Base-by-base conservation (phyloP, 1,284 basidiomycete species). In the Coriolopsis trogii region DNA sequence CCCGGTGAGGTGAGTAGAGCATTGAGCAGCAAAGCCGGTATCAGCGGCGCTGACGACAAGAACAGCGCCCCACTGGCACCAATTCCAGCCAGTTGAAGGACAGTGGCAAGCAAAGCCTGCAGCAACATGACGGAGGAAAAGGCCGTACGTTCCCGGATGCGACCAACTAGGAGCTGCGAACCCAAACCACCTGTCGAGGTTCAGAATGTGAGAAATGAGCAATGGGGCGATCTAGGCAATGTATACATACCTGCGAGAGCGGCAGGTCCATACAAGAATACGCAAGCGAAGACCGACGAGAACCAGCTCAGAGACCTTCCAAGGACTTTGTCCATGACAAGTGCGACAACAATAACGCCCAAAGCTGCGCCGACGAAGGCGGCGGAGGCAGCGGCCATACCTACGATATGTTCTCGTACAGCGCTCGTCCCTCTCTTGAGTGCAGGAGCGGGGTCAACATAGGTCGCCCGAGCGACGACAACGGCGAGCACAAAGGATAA, bases 301-400 rank as follows among this genome's bases (percentile, higher is more conserved):
- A 91, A 95, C 93, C 93, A 93, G 67, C 81, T 84, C 76, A 89
- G 78, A 0, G 79, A 78, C 67, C 83, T 87, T 9, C 81, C 78
- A n/a, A 93, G 67, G 0, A 84, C 77, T 15, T 70, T 66, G 13
- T 74, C 69, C 85, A 98, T 90, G 18, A 91, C 55, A 1, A 84
- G 66, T 0, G 95, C 97, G 0, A 91, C 79, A 0, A 79, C 52
- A 61, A 96, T 95, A 2, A 89, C 84, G 1, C 76, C 72, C 1
- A 90, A 40, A 1, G 94, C 37, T 16, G 84, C 74, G 1, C 88
- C 85, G 0, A 82, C 41, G 5, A 86, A 61, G 0, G 83, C 82
- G 3, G 76, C 64, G 9, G 73, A 16, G 2, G 82, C 73, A 4
- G 81, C 78, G 2, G 69, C 52, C 24, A 73, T 50, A 12, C 79